Conservation (phyloP, 2,329 filamentous ascomycete species). For the Aureobasidium musti region DNA sequence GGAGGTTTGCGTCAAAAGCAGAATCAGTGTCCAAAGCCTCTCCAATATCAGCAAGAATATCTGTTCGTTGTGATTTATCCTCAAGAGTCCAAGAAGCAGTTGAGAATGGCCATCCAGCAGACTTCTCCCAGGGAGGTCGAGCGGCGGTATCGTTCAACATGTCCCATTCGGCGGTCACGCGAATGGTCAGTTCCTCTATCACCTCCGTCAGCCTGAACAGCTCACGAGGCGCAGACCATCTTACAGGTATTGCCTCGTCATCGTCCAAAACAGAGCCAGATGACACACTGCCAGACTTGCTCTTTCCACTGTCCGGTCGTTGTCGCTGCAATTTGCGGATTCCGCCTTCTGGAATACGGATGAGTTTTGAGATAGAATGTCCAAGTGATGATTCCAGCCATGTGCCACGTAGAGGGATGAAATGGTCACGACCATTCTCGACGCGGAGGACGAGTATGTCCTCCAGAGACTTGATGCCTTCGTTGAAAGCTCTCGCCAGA, state of each 20-base stretch:
- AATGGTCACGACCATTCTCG: constrained; percentile 82
- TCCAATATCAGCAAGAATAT: constrained; percentile 50
- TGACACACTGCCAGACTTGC: constrained; percentile 2
- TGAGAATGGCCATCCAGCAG: constrained; percentile 63
- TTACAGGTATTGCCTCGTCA: constrained; percentile 51
- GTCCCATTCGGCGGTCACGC: constrained; percentile 63
- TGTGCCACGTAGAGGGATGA: constrained; percentile 73
- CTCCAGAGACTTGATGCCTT: constrained; percentile 66
- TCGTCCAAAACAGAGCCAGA: constrained; percentile 6
- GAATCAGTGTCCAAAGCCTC: constrained; percentile 73
- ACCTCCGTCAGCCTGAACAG: constrained; percentile 86
- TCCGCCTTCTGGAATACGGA: constrained; percentile 74
- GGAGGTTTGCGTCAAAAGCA: constrained; percentile 62
- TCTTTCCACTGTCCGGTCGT: constrained; percentile 46
- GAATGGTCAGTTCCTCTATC: constrained; percentile 62
- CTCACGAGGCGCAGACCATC: constrained; percentile 82
- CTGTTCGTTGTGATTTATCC: constrained; percentile 47
- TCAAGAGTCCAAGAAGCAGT: constrained; percentile 50
- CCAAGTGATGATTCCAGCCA: constrained; percentile 86
- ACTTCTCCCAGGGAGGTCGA: constrained; percentile 55
- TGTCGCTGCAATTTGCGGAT: constrained; percentile 70
- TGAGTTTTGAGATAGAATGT: constrained; percentile 83
- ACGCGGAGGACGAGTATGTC: constrained; percentile 88
- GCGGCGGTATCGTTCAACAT: constrained; percentile 51
- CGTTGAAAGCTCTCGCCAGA: constrained; percentile 71